Evolutionary conservation across 805 yeast genomes (phyloP), one percentile per base, ranked within the genome.

Genomic region (Ogataea paraovalis): DNA sequence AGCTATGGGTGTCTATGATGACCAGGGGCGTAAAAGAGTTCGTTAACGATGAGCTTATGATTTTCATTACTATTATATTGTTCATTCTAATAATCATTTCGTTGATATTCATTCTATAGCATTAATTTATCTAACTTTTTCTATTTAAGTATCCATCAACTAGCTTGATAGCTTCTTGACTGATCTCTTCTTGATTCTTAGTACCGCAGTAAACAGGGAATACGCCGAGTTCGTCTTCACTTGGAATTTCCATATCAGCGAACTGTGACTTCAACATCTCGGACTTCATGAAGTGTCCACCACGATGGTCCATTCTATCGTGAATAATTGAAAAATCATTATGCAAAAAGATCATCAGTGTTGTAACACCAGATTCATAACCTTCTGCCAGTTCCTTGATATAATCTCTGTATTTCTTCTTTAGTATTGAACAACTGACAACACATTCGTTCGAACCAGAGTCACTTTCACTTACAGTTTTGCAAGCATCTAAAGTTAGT

Each of bases 381-480:
- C 44, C 41, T 3, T 41, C 47, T 3, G 22, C 49, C 2, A 73
- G 68, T 4, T 60, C 51, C 39, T 78, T 73, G 22, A 92, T 75
- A 45, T 68, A 68, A 27, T 84, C 81, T 54, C 99, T 75, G 64
- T 94, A 94, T 13, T 62, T 65, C 55, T 74, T 74, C 68, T 91
- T 92, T 62, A 94, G 72, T 62, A 92, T 83, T 1, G 97, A 91
- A 62, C 99, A 94, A 3, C 95, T 78, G 1, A 85, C 85, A 5
- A 94, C 68, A 3, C 61, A 16, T 34, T 34, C 54, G 3, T 34
- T 57, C 34, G 60, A 55, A 4, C 41, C 39, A 4, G 57, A 41
- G 2, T 61, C 61, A 14, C 4, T 13, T 13, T 56, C 42, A 3
- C 83, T 73, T n/a, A 64, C 57, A 0, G 55, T 52, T 2, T 78